Conservation (phyloP, 176 grass and related monocot species). For the Metroxylon sagu region DNA sequence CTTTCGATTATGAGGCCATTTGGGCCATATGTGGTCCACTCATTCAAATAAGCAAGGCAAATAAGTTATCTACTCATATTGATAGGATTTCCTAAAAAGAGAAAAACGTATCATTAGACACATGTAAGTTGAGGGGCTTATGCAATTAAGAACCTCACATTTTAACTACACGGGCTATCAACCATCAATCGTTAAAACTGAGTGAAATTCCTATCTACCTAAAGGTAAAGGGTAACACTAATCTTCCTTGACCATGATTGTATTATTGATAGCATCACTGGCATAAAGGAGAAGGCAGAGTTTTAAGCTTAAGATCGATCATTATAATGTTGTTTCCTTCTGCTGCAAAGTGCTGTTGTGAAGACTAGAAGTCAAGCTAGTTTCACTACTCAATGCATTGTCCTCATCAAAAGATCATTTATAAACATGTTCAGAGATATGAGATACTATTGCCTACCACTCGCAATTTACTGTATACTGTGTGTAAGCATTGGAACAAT, state of each 20-base stretch:
- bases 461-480: conserved; percentile 31
- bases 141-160: no score
- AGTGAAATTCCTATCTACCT: no score
- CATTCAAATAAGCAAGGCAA: no score
- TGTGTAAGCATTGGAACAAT: conserved; percentile 46
- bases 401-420: conserved; percentile 39
- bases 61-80: no score
- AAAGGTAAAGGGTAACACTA: no score
- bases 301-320: background rate
- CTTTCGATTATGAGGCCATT: no score
- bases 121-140: no score
- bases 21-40: no score
- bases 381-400: conserved; percentile 26
- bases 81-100: no score
- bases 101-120: no score
- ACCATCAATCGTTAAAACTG: no score
- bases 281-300: background rate
- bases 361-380: conserved; percentile 23
- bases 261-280: background rate
- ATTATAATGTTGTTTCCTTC: background rate
- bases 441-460: conserved; percentile 53
- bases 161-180: no score
- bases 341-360: conserved; percentile 25
- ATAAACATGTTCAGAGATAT: conserved; percentile 43
- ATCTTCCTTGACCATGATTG: background rate